These are phyloP conservation scores for Neocucurbitaria cava DNA, from an alignment of 2,329 filamentous ascomycete genomes.

Conservation along the genomic window DNA sequence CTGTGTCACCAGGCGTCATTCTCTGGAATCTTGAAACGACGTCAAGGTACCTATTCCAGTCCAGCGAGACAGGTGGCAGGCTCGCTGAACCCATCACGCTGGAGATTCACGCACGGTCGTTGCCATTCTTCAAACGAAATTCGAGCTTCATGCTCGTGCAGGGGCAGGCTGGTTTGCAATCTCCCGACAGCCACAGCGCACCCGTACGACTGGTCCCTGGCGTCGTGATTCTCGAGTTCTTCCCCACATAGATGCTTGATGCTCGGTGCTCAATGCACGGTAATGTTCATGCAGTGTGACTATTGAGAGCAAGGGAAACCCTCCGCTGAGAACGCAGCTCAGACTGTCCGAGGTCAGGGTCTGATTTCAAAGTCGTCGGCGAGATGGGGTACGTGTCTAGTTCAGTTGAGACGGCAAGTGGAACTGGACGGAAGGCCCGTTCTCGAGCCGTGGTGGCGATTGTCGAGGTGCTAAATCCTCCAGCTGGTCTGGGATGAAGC, in stretches of 20 bases:
- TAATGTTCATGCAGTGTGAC: constrained; percentile 31
- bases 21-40: constrained; percentile 32
- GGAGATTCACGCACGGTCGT: constrained; percentile 33
- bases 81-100: constrained; percentile 25
- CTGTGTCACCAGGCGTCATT: constrained; percentile 12
- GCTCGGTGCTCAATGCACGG: constrained; percentile 25
- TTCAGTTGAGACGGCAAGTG: constrained; percentile 43
- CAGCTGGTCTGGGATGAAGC: constrained; percentile 21
- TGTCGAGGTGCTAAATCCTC: constrained; percentile 20
- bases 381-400: constrained; percentile 26
- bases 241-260: constrained; percentile 42
- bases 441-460: constrained; percentile 39
- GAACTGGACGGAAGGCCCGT: constrained; percentile 36
- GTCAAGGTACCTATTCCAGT: constrained; percentile 31
- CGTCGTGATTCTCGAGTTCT: constrained; percentile 35
- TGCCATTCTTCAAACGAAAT: constrained; percentile 35
- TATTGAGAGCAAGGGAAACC: constrained; percentile 29
- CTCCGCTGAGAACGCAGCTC: constrained; percentile 23
- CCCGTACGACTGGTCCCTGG: constrained; percentile 41
- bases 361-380: constrained; percentile 13
- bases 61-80: constrained; percentile 38
- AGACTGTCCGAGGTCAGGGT: constrained; percentile 22
- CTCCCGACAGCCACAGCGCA: constrained; percentile 38
- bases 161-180: constrained; percentile 31
- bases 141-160: constrained; percentile 40